Conservation (phyloP, 129 eudicot species). For the Smallanthus sonchifolius region DNA sequence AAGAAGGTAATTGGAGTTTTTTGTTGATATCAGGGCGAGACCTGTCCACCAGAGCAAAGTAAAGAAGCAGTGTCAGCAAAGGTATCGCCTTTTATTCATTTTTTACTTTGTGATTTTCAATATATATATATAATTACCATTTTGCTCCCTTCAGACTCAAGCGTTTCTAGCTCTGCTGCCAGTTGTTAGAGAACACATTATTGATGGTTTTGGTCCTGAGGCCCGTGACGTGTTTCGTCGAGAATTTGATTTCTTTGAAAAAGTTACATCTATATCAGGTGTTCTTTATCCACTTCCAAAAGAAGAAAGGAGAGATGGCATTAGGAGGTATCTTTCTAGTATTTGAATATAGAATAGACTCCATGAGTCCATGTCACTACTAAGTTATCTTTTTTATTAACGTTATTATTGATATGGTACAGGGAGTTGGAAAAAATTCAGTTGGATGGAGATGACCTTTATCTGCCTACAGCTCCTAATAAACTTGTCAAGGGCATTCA, state of each 20-base stretch:
- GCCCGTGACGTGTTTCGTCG: conserved; percentile 75
- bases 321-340: conserved; percentile 53
- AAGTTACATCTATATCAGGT: conserved; percentile 96
- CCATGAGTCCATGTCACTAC: not conserved
- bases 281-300: conserved; percentile 86
- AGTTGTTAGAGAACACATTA: conserved; percentile 67
- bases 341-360: conserved; percentile 9
- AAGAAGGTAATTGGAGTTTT: conserved; percentile 15
- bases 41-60: conserved; percentile 71
- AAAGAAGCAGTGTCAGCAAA: conserved; percentile 62
- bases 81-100: conserved; percentile 36
- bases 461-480: conserved; percentile 91
- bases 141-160: conserved; percentile 42
- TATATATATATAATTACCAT: not conserved
- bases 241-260: conserved; percentile 97
- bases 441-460: conserved; percentile 81
- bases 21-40: conserved; percentile 66
- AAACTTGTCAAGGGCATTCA: conserved; percentile 92
- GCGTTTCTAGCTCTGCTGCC: conserved; percentile 74
- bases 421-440: conserved; percentile 93
- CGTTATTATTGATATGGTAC: conserved; percentile 16
- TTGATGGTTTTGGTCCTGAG: conserved; percentile 72
- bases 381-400: not conserved
- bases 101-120: not conserved
- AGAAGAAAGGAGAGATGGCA: conserved; percentile 95